These are phyloP conservation scores for Cyclotella choctawhatcheeana DNA, from an alignment of 108 stramenopile genomes.

Conservation along the genomic window DNA sequence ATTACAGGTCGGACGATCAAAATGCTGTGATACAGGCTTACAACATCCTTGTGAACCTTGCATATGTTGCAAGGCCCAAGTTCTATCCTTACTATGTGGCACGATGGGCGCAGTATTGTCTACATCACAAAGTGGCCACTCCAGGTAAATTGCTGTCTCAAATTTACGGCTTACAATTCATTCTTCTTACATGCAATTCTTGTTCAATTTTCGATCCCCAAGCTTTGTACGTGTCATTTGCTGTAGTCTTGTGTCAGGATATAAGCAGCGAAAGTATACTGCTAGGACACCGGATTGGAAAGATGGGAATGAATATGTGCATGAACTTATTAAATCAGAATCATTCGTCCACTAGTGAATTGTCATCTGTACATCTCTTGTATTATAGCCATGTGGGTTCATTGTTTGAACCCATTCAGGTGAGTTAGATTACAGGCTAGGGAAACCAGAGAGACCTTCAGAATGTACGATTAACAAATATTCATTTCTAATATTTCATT, in stretches of 20 bases:
- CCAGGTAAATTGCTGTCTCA: not conserved
- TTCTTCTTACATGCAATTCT: too few relatives aligned
- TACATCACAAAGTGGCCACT: not conserved
- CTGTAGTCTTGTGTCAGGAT: not conserved
- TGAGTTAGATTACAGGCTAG: not conserved
- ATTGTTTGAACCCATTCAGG: not conserved
- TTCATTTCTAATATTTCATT: not conserved
- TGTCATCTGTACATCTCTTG: not conserved
- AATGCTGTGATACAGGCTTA: slow-evolving; percentile 19
- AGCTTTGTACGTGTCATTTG: not conserved
- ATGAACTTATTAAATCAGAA: not conserved
- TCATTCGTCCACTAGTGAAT: not conserved
- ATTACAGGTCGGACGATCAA: slow-evolving; percentile 1
- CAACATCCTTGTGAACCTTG: not conserved
- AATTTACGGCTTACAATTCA: too few relatives aligned
- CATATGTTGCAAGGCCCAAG: slow-evolving; percentile 19
- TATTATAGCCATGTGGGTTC: not conserved
- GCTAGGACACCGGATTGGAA: not conserved
- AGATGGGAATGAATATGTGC: not conserved
- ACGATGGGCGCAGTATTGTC: slow-evolving; percentile 25
- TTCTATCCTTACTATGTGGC: slow-evolving; percentile 16
- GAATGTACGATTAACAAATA: not conserved
- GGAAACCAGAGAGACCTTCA: not conserved
- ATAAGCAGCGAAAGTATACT: not conserved
- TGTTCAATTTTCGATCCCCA: not conserved